Conservation (phyloP, 1,284 basidiomycete genomes). For the Cronartium ribicola region DNA sequence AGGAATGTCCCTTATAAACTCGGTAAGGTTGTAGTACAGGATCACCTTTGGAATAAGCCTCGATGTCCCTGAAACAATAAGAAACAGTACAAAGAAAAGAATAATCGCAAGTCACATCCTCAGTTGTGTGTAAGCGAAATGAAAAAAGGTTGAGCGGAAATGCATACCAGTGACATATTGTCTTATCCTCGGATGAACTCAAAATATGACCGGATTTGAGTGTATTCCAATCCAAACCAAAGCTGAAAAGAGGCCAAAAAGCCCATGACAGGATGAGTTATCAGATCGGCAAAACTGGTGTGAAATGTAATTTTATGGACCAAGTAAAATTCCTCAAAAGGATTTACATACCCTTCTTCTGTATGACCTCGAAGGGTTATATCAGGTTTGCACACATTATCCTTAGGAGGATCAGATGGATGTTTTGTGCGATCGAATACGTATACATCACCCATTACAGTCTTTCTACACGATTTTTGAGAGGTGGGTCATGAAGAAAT, state of each 20-base stretch:
- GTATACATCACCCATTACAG: slow-evolving; percentile 81
- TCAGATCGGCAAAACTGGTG: not conserved
- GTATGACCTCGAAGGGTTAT: slow-evolving; percentile 79
- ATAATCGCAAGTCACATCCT: slow-evolving; percentile 11
- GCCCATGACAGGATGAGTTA: slow-evolving; percentile 28
- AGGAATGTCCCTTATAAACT: slow-evolving; percentile 66
- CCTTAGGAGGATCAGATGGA: slow-evolving; percentile 76
- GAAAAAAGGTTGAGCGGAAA: not conserved
- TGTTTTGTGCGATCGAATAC: slow-evolving; percentile 98
- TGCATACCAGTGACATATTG: slow-evolving; percentile 84
- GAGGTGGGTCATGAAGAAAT: not conserved
- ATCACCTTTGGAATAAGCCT: slow-evolving; percentile 76
- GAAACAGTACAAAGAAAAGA: slow-evolving; percentile 17
- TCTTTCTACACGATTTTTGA: slow-evolving; percentile 56
- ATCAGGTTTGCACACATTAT: slow-evolving; percentile 79
- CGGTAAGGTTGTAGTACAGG: slow-evolving; percentile 72
- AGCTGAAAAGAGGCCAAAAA: slow-evolving; percentile 58
- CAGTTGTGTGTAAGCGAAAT: not conserved
- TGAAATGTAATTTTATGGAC: not conserved
- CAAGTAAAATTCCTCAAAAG: not conserved
- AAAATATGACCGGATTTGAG: slow-evolving; percentile 75
- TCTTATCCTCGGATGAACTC: slow-evolving; percentile 91
- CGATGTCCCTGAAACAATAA: slow-evolving; percentile 70
- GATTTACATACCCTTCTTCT: slow-evolving; percentile 25
- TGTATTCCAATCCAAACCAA: slow-evolving; percentile 89